Evolutionary conservation across 306 rosid genomes (phyloP), one percentile per base, ranked within the genome.

Genomic region (Casuarina cunninghamiana): DNA sequence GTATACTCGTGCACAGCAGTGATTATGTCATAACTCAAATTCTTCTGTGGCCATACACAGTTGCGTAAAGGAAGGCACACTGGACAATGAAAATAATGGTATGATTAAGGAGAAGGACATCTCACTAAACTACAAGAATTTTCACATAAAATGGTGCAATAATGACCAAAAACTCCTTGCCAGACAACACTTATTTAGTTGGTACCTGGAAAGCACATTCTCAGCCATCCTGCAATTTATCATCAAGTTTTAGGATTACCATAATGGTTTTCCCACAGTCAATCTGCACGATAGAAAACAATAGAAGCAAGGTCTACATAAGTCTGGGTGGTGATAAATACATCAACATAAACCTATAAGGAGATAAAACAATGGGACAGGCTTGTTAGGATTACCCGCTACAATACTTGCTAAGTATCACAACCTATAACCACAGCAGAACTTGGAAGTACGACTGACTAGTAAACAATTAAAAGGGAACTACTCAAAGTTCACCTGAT

Each of bases 51-150:
- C 97, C 97, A 87, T 86, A 87, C 70, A 93, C 75, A 76, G 99
- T 95, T 15, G 99, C 93, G 88, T 95, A 95, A 77, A 95, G 93
- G 79, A 95, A 91, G 50, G 97, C 97, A 83, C 99, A 95, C 99
- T 95, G 83, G 73, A 73, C 45, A 67, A 76, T 76, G 68, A 69
- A 68, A 69, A 42, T 6, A 79, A 78, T 16, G 70, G 44, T 2
- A 80, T 53, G 75, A 72, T 69, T 45, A 85, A 48, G 32, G 5
- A 8, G 5, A 46, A 8, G 9, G 11, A 48, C 51, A 48, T 48
- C n/a, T 48, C 26, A 46, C 38, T 45, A 38, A 15, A 75, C 49
- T 69, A 71, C 37, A 78, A 72, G 49, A 15, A 19, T 10, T 73
- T 83, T 41, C 75, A 55, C 53, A 32, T 74, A 72, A 54, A 45